phyloP scores from a whole-genome alignment of 768 basidiomycete species.

The Suillus lakei region DNA sequence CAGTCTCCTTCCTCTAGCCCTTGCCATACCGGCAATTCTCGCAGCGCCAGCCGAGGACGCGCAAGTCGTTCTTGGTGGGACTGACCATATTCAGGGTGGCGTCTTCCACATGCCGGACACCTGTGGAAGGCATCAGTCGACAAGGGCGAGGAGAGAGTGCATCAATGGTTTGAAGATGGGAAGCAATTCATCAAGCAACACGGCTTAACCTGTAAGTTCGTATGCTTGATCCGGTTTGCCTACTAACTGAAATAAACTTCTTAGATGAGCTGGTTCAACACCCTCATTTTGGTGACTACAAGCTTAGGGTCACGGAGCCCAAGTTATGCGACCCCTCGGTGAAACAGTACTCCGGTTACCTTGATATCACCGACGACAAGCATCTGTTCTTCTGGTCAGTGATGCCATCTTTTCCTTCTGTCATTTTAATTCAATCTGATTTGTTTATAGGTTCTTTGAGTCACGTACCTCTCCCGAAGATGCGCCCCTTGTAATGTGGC shows the following conservation, averaged over 20 bases:
- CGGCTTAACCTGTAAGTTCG: constrained; percentile 67
- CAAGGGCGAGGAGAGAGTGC: constrained; percentile 50
- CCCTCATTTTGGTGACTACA: constrained; percentile 53
- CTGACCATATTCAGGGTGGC: constrained; percentile 19
- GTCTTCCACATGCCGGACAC: constrained; percentile 45
- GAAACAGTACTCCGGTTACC: constrained; percentile 77
- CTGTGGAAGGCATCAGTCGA: constrained; percentile 46
- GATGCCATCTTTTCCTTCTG: not conserved
- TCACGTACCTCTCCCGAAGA: constrained; percentile 70
- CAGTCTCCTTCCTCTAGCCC: constrained; percentile 39
- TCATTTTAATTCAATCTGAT: not conserved
- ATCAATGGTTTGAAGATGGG: constrained; percentile 68
- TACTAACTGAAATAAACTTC: constrained; percentile 10
- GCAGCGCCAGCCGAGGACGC: constrained; percentile 45
- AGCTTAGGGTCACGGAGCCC: constrained; percentile 68
- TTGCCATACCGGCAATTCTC: constrained; percentile 35
- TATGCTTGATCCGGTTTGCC: not conserved
- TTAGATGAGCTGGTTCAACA: constrained; percentile 67
- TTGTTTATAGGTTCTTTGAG: constrained; percentile 80
- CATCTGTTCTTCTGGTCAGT: constrained; percentile 88
- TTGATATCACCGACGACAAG: constrained; percentile 78
- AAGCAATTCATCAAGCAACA: constrained; percentile 72
- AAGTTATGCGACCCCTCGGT: constrained; percentile 80
- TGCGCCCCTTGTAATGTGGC: constrained; percentile 89
- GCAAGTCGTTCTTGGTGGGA: constrained; percentile 49